Base-by-base conservation (phyloP, 2,329 filamentous ascomycete genomes). In the Aspergillus ibericus region DNA sequence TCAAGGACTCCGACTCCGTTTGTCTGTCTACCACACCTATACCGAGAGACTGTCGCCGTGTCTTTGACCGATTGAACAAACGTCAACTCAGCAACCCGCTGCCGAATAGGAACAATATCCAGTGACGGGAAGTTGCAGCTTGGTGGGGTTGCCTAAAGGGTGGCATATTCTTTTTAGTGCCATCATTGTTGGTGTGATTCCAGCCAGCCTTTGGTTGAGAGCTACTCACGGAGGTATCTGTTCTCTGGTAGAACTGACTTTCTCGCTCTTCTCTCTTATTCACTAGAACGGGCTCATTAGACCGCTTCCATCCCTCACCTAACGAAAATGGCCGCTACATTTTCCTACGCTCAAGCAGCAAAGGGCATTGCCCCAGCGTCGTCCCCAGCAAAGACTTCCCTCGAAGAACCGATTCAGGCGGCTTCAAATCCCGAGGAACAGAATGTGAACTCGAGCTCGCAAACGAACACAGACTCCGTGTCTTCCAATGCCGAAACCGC, bases 311-410 rank as follows among this genome's bases (percentile, higher is more conserved):
- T 58, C 36, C 12, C 42, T 53, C 35, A 59, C 48, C 48, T 59
- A 42, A 62, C 38, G 53, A 61, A 62, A 61, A 82, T 82, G 81
- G 75, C 75, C 63, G 70, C 77, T 61, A 81, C 85, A 34, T 96
- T 97, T 75, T 97, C 93, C 60, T 98, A 98, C 77, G 93, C 93
- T 70, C 92, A 96, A 83, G 93, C 93, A 72, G 93, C 93, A 60
- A 95, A 95, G 77, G 92, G 93, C 71, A 85, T 89, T 69, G 79
- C 84, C 56, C 72, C 82, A 52, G 76, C 79, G 59, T 68, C 77
- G 57, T 72, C 76, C 47, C 70, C 78, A 27, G 78, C 75, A 67
- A 82, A 83, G 69, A 53, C 68, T 20, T 62, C 62, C 32, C 61
- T 72, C 10, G 38, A 42, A 61, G 71, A 73, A 25, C 65, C 68